A percentile compares a stretch with the other conserved stretches of the same genome.
Evolutionary conservation across 306 rosid genomes (phyloP).

Genomic region (Trichosanthes cucumerina): DNA sequence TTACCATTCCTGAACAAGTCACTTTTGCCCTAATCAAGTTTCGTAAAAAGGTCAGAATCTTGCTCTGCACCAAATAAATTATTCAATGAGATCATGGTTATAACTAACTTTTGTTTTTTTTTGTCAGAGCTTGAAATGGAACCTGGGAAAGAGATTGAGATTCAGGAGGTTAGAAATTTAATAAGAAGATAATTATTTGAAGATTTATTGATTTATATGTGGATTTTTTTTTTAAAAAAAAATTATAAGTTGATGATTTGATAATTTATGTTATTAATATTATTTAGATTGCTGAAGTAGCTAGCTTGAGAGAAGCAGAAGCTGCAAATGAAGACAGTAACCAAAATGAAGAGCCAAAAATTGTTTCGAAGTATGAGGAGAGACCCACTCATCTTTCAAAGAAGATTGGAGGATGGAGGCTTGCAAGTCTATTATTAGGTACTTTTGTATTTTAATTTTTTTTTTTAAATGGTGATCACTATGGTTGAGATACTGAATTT

Average conservation of each 20-base stretch:
- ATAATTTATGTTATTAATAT: neutral
- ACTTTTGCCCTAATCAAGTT: slow-evolving; percentile 42
- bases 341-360: neutral
- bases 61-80: too few species aligned
- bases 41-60: slow-evolving; percentile 43
- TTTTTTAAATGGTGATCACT: too few species aligned
- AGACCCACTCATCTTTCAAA: neutral
- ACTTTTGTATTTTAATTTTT: neutral
- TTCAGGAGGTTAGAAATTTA: neutral
- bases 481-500: too few species aligned
- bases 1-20: slow-evolving; percentile 31
- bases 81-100: too few species aligned
- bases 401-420: slow-evolving; percentile 29
- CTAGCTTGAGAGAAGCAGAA: slow-evolving; percentile 9
- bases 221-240: neutral
- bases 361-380: neutral
- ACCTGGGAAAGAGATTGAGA: neutral
- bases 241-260: neutral
- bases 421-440: slow-evolving; percentile 39
- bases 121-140: neutral
- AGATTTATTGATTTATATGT: neutral
- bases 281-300: slow-evolving; percentile 22
- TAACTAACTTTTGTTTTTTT: neutral
- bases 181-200: too few species aligned
- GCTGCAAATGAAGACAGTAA: slow-evolving; percentile 7